Conservation (phyloP, 768 basidiomycete species). For the Suillus lakei region DNA sequence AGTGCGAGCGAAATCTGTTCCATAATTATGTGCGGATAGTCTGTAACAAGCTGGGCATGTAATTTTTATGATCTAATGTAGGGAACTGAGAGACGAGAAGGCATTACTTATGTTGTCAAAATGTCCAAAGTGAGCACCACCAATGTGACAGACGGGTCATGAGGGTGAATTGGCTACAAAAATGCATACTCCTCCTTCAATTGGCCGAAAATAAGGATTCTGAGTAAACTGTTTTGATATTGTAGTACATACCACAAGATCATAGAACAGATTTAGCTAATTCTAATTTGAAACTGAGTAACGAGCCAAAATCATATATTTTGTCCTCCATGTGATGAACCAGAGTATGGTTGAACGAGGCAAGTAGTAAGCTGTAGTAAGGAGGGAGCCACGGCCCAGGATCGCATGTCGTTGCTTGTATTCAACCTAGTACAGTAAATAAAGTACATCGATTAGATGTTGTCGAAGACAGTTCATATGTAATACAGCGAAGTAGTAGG, state of each 20-base stretch:
- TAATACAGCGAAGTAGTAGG: not conserved
- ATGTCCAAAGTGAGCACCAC: no score
- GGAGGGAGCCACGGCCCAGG: no score
- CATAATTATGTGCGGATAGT: not conserved
- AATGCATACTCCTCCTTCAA: no score
- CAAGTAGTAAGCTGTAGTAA: no score
- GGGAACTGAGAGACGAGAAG: not conserved
- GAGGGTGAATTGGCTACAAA: not conserved
- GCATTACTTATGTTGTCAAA: not conserved
- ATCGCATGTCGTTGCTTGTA: not conserved
- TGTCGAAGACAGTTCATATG: not conserved
- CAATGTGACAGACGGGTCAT: not conserved
- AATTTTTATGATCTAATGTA: not conserved
- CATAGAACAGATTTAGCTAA: no score
- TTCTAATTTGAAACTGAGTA: no score
- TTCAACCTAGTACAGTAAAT: not conserved
- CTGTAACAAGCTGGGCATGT: not conserved
- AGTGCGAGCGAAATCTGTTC: not conserved
- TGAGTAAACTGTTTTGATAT: no score
- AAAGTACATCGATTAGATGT: not conserved
- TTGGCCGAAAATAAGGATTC: no score
- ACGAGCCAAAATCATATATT: no score
- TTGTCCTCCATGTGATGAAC: no score
- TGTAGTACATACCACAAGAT: no score
- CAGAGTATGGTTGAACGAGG: no score